phyloP scores from a whole-genome alignment of 192 early-diverging fungal genomes.

The Lobosporangium transversale region DNA sequence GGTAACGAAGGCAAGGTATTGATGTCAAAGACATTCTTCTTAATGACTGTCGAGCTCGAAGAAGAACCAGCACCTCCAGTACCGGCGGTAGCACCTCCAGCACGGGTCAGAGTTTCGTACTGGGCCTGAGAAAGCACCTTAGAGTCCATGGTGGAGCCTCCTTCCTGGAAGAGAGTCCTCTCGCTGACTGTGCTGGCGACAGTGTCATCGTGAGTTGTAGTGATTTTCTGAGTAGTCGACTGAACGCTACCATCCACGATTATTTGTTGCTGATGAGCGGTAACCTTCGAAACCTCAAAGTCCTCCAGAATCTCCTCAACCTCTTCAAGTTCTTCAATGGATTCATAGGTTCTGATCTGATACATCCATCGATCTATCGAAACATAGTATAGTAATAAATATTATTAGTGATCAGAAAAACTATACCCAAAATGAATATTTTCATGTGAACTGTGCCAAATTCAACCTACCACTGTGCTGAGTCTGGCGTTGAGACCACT shows the following conservation, averaged over 20 bases:
- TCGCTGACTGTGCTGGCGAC: slow-evolving; percentile 12
- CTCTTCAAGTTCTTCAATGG: slow-evolving; percentile 28
- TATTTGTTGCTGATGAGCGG: slow-evolving; percentile 23
- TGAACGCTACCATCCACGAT: slow-evolving; percentile 5
- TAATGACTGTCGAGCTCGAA: slow-evolving; percentile 1
- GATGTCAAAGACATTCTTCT: slow-evolving; percentile 42
- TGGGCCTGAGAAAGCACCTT: slow-evolving; percentile 13
- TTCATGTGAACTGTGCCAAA: background rate
- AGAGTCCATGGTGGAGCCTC: background rate
- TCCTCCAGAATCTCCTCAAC: slow-evolving; percentile 44
- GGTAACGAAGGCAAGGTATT: slow-evolving; percentile 22
- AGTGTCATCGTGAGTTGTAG: slow-evolving; percentile 29
- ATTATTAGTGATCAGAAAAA: background rate
- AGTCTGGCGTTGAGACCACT: slow-evolving; percentile 27
- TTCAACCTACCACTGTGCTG: slow-evolving; percentile 14
- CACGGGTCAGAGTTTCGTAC: slow-evolving; percentile 15
- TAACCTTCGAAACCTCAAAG: slow-evolving; percentile 16
- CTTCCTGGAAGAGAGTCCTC: slow-evolving; percentile 14
- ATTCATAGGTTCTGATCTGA: slow-evolving; percentile 37
- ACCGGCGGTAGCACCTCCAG: slow-evolving; percentile 6
- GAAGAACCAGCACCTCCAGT: background rate
- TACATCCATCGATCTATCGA: slow-evolving; percentile 29
- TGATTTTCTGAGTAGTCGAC: slow-evolving; percentile 22
- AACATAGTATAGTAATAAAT: background rate
- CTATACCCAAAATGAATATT: background rate